Conservation (phyloP, 768 basidiomycete genomes). For the Lactifluus hygrophoroides region DNA sequence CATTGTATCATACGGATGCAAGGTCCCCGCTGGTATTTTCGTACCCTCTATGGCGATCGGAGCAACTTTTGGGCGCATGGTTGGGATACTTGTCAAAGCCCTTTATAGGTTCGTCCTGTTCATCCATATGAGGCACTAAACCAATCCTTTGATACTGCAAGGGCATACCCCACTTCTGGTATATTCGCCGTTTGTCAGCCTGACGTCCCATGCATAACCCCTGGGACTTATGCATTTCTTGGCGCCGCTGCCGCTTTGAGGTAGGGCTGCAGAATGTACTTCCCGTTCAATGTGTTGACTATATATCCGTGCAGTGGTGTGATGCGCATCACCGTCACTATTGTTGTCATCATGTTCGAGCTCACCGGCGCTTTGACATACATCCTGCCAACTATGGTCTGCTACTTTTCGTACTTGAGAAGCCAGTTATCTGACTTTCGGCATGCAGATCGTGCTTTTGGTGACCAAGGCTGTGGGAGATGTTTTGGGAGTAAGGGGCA, state of each 20-base stretch:
- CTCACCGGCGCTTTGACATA: slow-evolving; percentile 95
- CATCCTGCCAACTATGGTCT: slow-evolving; percentile 94
- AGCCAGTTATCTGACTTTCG: slow-evolving; percentile 7
- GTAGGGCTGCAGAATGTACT: slow-evolving; percentile 33
- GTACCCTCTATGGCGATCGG: slow-evolving; percentile 99
- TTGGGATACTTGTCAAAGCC: slow-evolving; percentile 94
- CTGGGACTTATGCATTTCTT: slow-evolving; percentile 95
- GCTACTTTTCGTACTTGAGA: slow-evolving; percentile 21
- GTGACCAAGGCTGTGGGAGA: slow-evolving; percentile 98
- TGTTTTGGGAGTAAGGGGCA: slow-evolving; percentile 85
- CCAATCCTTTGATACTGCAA: slow-evolving; percentile 27
- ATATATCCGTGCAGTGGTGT: slow-evolving; percentile 56
- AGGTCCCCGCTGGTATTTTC: slow-evolving; percentile 96
- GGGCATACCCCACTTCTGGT: slow-evolving; percentile 73
- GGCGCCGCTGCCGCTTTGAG: slow-evolving; percentile 94
- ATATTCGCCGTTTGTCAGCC: slow-evolving; percentile 88
- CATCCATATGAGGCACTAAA: background rate
- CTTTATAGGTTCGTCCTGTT: slow-evolving; percentile 56
- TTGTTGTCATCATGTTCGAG: slow-evolving; percentile 99
- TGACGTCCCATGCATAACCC: slow-evolving; percentile 93
- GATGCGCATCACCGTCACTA: slow-evolving; percentile 94
- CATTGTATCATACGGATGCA: slow-evolving; percentile 89
- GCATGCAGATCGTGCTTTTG: slow-evolving; percentile 79
- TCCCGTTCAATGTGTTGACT: background rate
- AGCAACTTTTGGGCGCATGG: slow-evolving; percentile 93